Conservation (phyloP, 2,329 filamentous ascomycete genomes). For the Nannizziopsis barbatae region DNA sequence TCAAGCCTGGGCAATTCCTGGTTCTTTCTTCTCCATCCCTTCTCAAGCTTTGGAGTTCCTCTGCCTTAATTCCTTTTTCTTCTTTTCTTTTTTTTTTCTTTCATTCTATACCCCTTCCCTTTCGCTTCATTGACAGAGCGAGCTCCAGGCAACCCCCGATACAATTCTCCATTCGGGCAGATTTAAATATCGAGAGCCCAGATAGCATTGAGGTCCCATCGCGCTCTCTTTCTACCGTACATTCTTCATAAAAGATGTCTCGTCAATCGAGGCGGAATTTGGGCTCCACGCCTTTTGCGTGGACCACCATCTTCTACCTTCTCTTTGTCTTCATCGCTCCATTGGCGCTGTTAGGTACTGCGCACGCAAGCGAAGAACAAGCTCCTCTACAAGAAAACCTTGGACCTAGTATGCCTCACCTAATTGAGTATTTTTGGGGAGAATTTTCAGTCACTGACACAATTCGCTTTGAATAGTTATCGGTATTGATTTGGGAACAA, state of each 20-base stretch:
- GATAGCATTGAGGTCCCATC: neutral
- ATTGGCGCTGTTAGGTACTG: slow-evolving; percentile 68
- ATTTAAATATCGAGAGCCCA: neutral
- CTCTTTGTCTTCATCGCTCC: slow-evolving; percentile 76
- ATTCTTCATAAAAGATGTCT: slow-evolving; percentile 38
- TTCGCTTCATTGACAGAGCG: slow-evolving; percentile 1
- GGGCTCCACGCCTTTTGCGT: slow-evolving; percentile 65
- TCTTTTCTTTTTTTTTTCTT: slow-evolving; percentile 13
- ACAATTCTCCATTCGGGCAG: slow-evolving; percentile 3
- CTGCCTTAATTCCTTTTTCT: slow-evolving; percentile 15
- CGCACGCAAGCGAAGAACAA: slow-evolving; percentile 61
- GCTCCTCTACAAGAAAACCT: slow-evolving; percentile 56
- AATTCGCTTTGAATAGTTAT: slow-evolving; percentile 48
- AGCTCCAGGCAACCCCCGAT: neutral
- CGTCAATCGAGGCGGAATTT: slow-evolving; percentile 46
- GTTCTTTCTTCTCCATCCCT: slow-evolving; percentile 1
- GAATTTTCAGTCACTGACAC: neutral
- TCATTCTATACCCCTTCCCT: slow-evolving; percentile 8
- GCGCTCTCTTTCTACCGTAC: neutral
- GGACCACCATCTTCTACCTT: slow-evolving; percentile 83
- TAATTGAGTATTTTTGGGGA: neutral
- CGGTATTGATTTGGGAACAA: slow-evolving; percentile 92
- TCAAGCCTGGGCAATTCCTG: neutral
- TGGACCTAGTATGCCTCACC: slow-evolving; percentile 50
- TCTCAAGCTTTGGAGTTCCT: slow-evolving; percentile 8